phyloP scores from a whole-genome alignment of 805 yeast genomes.

The Candida peoriensis region DNA sequence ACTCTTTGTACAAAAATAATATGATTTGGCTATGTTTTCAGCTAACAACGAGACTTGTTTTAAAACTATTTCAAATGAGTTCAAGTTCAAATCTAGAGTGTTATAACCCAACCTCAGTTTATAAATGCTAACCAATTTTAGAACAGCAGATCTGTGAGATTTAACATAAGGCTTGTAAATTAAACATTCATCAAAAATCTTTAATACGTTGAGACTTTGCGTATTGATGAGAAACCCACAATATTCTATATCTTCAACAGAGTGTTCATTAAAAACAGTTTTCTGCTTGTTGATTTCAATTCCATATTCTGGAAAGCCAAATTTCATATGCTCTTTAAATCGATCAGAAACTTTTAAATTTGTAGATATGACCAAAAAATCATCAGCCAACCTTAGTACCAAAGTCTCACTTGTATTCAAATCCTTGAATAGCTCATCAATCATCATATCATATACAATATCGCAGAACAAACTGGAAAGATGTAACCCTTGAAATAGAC shows the following conservation, averaged over 20 bases:
- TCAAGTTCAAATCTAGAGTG: constrained; percentile 22
- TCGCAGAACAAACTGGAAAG: constrained; percentile 74
- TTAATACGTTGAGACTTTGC: constrained; percentile 30
- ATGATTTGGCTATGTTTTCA: constrained; percentile 19
- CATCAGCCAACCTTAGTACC: constrained; percentile 74
- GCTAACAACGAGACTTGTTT: constrained; percentile 15
- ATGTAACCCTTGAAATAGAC: constrained; percentile 83
- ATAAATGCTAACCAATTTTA: constrained; percentile 18
- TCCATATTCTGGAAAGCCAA: constrained; percentile 34
- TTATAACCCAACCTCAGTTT: constrained; percentile 29
- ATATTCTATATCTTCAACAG: constrained; percentile 25
- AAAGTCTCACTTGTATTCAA: constrained; percentile 25
- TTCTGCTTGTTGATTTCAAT: constrained; percentile 27
- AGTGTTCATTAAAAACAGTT: constrained; percentile 30
- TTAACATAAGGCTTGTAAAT: constrained; percentile 8
- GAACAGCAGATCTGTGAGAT: constrained; percentile 11
- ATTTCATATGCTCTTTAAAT: constrained; percentile 25
- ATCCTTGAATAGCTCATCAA: constrained; percentile 29
- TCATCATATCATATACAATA: constrained; percentile 59
- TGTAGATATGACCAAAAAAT: constrained; percentile 67
- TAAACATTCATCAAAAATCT: constrained; percentile 21
- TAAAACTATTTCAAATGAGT: constrained; percentile 16
- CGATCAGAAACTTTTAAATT: constrained; percentile 26
- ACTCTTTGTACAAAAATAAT: constrained; percentile 5
- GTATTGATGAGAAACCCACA: constrained; percentile 39